These are phyloP conservation scores for Canariomyces notabilis DNA, from an alignment of 2,329 filamentous ascomycete species.

Conservation along the genomic window DNA sequence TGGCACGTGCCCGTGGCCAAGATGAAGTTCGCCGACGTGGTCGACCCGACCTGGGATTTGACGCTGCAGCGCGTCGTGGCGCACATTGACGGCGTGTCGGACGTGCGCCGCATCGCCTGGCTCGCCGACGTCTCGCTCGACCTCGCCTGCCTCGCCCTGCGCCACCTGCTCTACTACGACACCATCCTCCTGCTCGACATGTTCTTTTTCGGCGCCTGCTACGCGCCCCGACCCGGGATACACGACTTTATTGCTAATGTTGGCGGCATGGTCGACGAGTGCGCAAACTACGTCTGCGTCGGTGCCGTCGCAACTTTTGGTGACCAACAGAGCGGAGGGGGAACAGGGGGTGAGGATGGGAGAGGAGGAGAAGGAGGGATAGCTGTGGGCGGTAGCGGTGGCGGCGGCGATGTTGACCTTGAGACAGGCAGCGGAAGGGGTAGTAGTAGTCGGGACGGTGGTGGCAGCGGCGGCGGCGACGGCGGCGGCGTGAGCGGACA, in stretches of 20 bases:
- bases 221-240: constrained; percentile 75
- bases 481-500: constrained; percentile 9
- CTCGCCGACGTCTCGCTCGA: constrained; percentile 81
- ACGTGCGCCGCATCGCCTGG: constrained; percentile 79
- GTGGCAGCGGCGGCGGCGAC: background rate
- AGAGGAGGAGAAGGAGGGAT: background rate
- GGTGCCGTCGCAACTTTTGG: constrained; percentile 8
- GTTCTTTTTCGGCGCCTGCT: constrained; percentile 90
- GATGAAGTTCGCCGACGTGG: constrained; percentile 58
- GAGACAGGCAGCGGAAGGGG: background rate
- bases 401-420: background rate
- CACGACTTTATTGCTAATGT: constrained; percentile 72
- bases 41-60: constrained; percentile 68
- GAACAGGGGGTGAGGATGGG: background rate
- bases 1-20: constrained; percentile 87
- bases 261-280: constrained; percentile 76
- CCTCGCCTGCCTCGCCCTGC: constrained; percentile 78
- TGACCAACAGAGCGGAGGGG: background rate
- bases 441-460: background rate
- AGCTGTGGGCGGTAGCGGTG: background rate
- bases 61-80: constrained; percentile 75
- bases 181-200: constrained; percentile 87
- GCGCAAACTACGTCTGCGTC: constrained; percentile 72
- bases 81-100: constrained; percentile 85
- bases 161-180: constrained; percentile 89